Percentiles rank a stretch among this genome's conserved stretches.
Evolutionary conservation across 495 filamentous ascomycete genomes (phyloP).

Genomic region (Neurospora intermedia): DNA sequence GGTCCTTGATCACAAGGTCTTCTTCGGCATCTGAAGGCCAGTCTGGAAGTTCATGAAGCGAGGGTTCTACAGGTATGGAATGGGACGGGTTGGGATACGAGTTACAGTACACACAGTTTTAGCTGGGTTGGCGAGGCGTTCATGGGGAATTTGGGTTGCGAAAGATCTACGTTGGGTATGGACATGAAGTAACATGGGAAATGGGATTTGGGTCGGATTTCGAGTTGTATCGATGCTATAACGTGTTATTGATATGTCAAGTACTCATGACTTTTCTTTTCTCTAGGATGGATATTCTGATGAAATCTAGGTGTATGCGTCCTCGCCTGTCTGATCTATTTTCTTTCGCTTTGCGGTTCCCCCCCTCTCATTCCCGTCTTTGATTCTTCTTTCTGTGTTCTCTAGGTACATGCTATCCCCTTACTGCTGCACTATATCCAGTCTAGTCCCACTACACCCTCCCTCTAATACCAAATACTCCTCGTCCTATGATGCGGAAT

Average conservation of each 20-base stretch:
- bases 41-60: not conserved
- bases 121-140: not conserved
- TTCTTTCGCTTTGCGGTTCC: not conserved
- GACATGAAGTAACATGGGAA: not conserved
- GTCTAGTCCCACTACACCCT: not conserved
- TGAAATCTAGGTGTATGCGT: not conserved
- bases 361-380: not conserved
- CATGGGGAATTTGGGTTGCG: not conserved
- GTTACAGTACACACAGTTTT: not conserved
- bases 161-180: not conserved
- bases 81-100: not conserved
- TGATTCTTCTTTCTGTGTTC: not conserved
- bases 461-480: constrained; percentile 81
- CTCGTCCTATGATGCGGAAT: constrained; percentile 89
- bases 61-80: not conserved
- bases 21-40: not conserved
- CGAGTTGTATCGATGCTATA: not conserved
- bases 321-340: not conserved
- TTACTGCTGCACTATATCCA: not conserved
- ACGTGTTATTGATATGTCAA: too few relatives aligned
- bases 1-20: constrained; percentile 7
- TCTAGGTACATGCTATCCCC: not conserved
- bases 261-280: not conserved
- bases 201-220: not conserved
- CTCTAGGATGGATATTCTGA: not conserved